These are phyloP conservation scores for Diplodia sapinea DNA, from an alignment of 2,329 filamentous ascomycete genomes.

Conservation along the genomic window DNA sequence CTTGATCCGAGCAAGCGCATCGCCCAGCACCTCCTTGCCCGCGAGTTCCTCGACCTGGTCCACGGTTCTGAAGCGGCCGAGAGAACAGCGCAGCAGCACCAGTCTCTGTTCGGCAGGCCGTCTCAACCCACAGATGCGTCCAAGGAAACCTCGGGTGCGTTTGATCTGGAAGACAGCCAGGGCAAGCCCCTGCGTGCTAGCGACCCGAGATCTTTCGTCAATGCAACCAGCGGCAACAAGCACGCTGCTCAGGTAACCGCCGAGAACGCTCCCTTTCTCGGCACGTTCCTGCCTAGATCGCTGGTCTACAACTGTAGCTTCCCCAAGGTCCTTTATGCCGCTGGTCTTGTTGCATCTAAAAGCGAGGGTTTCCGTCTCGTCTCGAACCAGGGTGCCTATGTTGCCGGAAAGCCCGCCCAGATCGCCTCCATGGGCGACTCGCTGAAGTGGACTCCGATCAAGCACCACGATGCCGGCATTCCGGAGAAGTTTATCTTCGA, in stretches of 20 bases:
- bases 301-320: slow-evolving; percentile 63
- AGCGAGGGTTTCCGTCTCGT: slow-evolving; percentile 67
- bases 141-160: background rate
- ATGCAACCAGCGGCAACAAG: slow-evolving; percentile 42
- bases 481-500: slow-evolving; percentile 66
- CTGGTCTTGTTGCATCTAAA: slow-evolving; percentile 63
- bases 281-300: slow-evolving; percentile 64
- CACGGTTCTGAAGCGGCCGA: slow-evolving; percentile 72
- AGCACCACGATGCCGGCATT: slow-evolving; percentile 63
- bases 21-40: slow-evolving; percentile 83
- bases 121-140: background rate
- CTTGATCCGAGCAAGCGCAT: slow-evolving; percentile 71
- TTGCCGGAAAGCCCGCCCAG: slow-evolving; percentile 59
- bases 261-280: background rate
- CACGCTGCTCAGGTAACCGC: slow-evolving; percentile 21
- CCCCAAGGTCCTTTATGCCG: slow-evolving; percentile 64
- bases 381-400: slow-evolving; percentile 62
- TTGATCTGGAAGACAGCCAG: background rate
- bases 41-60: slow-evolving; percentile 79
- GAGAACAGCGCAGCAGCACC: slow-evolving; percentile 64
- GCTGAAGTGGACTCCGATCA: slow-evolving; percentile 68
- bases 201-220: slow-evolving; percentile 38
- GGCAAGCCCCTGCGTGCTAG: background rate
- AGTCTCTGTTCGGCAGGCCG: slow-evolving; percentile 50
- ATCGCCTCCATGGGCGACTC: slow-evolving; percentile 55